These are phyloP conservation scores for Tillandsia leiboldiana DNA, from an alignment of 176 grass and related monocot species.

Conservation along the genomic window DNA sequence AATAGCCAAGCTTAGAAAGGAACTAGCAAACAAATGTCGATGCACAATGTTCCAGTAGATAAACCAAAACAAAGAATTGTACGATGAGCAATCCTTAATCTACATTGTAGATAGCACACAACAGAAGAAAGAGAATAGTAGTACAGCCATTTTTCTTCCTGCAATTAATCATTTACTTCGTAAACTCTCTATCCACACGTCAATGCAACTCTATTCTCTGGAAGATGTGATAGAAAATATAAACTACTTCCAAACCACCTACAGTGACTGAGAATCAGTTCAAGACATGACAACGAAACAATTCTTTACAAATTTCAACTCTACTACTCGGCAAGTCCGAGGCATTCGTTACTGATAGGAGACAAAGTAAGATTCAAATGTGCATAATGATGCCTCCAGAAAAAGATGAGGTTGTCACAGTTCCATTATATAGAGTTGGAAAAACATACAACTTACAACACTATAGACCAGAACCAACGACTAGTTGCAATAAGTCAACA, in stretches of 20 bases:
- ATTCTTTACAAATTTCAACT: background rate
- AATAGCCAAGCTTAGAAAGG: too few relatives aligned
- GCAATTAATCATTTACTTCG: too few relatives aligned
- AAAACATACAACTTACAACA: too few relatives aligned
- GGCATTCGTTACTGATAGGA: background rate
- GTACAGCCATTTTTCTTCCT: background rate
- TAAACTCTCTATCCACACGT: background rate
- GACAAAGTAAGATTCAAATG: background rate
- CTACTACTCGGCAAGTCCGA: background rate
- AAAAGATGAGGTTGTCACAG: background rate
- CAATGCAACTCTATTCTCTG: background rate
- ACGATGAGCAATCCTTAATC: too few relatives aligned
- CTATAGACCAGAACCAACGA: too few relatives aligned
- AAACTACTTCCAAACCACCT: background rate
- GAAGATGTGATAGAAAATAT: background rate
- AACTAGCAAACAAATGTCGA: too few relatives aligned
- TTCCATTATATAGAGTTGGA: background rate
- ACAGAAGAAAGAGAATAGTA: too few relatives aligned
- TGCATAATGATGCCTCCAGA: background rate
- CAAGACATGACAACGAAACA: background rate
- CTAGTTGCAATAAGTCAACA: too few relatives aligned
- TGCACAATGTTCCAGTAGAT: too few relatives aligned
- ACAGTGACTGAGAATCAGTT: background rate
- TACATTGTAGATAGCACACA: too few relatives aligned
- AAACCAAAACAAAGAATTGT: too few relatives aligned